Evolutionary conservation across 768 basidiomycete genomes (phyloP).

Genomic region (Pleurotus cornucopiae): DNA sequence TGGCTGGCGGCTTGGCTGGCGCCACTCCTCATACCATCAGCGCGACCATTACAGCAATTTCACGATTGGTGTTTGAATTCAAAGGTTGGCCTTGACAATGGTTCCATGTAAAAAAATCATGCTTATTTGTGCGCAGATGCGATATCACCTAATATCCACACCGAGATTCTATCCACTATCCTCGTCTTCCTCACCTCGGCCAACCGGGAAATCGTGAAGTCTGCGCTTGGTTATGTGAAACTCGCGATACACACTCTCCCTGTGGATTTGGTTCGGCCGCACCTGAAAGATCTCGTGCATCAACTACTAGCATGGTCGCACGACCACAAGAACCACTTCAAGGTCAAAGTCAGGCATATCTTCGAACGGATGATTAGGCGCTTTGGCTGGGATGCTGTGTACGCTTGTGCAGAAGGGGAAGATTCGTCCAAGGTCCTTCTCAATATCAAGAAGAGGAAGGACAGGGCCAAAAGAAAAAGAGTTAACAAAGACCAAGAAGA

Average conservation of each 20-base stretch:
- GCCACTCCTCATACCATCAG: slow-evolving; percentile 98
- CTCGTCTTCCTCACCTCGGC: slow-evolving; percentile 89
- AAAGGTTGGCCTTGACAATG: slow-evolving; percentile 51
- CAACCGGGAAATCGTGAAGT: slow-evolving; percentile 98
- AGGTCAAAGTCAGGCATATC: slow-evolving; percentile 92
- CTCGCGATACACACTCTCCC: slow-evolving; percentile 87
- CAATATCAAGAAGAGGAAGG: slow-evolving; percentile 95
- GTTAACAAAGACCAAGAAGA: slow-evolving; percentile 54
- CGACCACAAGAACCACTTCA: slow-evolving; percentile 99
- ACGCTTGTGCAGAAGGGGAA: slow-evolving; percentile 68
- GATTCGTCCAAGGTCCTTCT: slow-evolving; percentile 85
- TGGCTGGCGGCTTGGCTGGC: slow-evolving; percentile 91
- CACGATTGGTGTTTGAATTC: slow-evolving; percentile 93
- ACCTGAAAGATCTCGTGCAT: slow-evolving; percentile 76
- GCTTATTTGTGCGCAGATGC: slow-evolving; percentile 40
- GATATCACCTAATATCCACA: slow-evolving; percentile 67
- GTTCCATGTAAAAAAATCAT: background rate
- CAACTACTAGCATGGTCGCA: slow-evolving; percentile 89
- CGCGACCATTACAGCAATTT: slow-evolving; percentile 91
- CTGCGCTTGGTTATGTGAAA: slow-evolving; percentile 91
- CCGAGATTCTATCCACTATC: slow-evolving; percentile 81
- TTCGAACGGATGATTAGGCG: slow-evolving; percentile 93
- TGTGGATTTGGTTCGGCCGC: slow-evolving; percentile 63
- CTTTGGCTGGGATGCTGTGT: slow-evolving; percentile 84
- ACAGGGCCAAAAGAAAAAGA: slow-evolving; percentile 87